phyloP scores from a whole-genome alignment of 2,329 filamentous ascomycete genomes.

The Trichothecium sympodiale region DNA sequence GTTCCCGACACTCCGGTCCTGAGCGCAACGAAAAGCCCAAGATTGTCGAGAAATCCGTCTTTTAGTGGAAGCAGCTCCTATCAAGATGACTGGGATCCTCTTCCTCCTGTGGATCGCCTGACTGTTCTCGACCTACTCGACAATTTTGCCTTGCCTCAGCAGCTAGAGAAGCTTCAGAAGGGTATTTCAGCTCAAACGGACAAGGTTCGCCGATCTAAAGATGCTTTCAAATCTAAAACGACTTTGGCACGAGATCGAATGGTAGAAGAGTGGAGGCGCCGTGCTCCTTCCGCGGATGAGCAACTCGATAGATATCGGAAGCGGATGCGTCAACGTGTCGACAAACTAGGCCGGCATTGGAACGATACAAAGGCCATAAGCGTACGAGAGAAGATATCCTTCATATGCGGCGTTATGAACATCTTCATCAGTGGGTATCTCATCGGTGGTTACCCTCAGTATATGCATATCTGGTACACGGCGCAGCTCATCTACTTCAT shows the following conservation, averaged over 20 bases:
- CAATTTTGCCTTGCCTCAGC: conserved; percentile 81
- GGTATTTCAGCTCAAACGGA: conserved; percentile 74
- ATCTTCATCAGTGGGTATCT: conserved; percentile 95
- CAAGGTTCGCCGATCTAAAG: conserved; percentile 72
- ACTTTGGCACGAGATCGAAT: conserved; percentile 77
- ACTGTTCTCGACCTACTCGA: conserved; percentile 90
- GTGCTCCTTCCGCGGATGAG: conserved; percentile 79
- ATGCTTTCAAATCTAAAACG: conserved; percentile 66
- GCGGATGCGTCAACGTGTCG: conserved; percentile 81
- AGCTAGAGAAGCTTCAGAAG: conserved; percentile 81
- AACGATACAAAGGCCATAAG: conserved; percentile 84
- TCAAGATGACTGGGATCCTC: conserved; percentile 77
- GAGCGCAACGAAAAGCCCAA: conserved; percentile 38
- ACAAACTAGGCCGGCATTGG: conserved; percentile 76
- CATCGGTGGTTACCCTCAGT: conserved; percentile 73
- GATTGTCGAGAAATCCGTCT: conserved; percentile 65
- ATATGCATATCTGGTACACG: conserved; percentile 90
- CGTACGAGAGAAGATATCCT: conserved; percentile 83
- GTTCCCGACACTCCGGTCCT: conserved; percentile 39
- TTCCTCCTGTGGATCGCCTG: conserved; percentile 80
- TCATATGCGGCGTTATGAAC: conserved; percentile 93
- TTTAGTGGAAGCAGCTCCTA: conserved; percentile 80
- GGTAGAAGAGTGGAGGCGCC: conserved; percentile 83
- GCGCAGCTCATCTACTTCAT: conserved; percentile 85
- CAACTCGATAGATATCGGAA: conserved; percentile 83